Evolutionary conservation across 805 yeast genomes (phyloP), one percentile per base, ranked within the genome.

Genomic region (Metschnikowia peoriensis): DNA sequence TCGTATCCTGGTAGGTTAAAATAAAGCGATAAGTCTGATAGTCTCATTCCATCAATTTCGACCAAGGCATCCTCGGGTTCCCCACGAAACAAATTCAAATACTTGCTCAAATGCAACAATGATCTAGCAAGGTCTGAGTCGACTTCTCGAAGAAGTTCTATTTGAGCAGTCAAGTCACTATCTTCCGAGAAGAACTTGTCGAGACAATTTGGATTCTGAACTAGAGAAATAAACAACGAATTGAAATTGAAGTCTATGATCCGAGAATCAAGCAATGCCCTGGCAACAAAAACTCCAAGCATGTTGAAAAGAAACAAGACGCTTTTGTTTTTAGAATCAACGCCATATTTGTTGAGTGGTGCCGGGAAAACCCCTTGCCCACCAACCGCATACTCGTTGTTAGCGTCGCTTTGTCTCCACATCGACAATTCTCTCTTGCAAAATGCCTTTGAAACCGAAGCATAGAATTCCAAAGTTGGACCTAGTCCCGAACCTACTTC

Each of bases 401-500:
- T 61, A n/a, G 48, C 58, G 48, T 63, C 63, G 49, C 68, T 68
- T 2, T 51, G 44, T 59, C 96, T 78, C 98, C 98, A 93, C 73
- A 94, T 72, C 8, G 68, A 69, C 44, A 85, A 68, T 28, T 75
- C 76, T 47, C 76, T 78, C 57, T 72, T 77, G 1, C 86, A 72
- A 65, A 93, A 90, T 56, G 85, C 91, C 51, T 76, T 82, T 0
- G 97, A 90, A 1, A 89, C 90, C 14, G 78, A 73, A 0, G 97
- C 84, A 63, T 90, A 93, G 64, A 94, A 93, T 68, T 93, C 99
- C 57, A 92, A 74, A 0, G 99, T 93, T 4, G 99, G 99, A 0
- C 99, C 99, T 43, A 91, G 71, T 0, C 99, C 99, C 0, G 97
- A 86, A n/a, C 98, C 99, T 7, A 80, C 97, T 66, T 93, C 99